Evolutionary conservation across 495 filamentous ascomycete genomes (phyloP).

Genomic region (Annulohypoxylon moriforme): DNA sequence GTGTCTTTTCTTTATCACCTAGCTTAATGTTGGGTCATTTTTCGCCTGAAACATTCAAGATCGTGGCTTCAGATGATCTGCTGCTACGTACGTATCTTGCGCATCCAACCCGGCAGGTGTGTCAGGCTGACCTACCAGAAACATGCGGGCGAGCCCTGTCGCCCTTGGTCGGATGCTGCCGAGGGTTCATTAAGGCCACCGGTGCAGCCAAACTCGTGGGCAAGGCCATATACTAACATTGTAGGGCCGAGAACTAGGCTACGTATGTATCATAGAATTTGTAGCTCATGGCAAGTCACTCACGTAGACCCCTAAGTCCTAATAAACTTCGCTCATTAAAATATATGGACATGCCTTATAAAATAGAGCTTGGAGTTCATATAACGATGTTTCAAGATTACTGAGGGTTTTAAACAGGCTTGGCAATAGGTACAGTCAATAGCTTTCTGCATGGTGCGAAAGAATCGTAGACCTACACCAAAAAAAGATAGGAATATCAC

Average conservation of each 20-base stretch:
- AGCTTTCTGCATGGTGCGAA: neutral
- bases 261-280: neutral
- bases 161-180: conserved; percentile 44
- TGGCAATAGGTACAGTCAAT: neutral
- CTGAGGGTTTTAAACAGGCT: neutral
- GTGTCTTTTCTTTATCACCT: conserved; percentile 17
- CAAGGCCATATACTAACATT: conserved; percentile 11
- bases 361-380: neutral
- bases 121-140: conserved; percentile 31
- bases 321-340: neutral
- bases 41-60: conserved; percentile 44
- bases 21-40: conserved; percentile 14
- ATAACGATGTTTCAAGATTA: neutral
- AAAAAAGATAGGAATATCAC: neutral
- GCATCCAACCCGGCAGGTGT: conserved; percentile 39
- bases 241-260: conserved; percentile 25
- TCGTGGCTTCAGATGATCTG: conserved; percentile 46
- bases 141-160: conserved; percentile 31
- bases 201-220: conserved; percentile 21
- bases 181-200: conserved; percentile 29
- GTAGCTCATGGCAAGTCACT: conserved; percentile 16
- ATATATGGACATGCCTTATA: neutral
- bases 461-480: neutral
- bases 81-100: conserved; percentile 50
- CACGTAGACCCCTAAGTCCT: conserved; percentile 8